Evolutionary conservation across 306 rosid species (phyloP), one percentile per base, ranked within the genome.

Genomic region (Sindora glabra): DNA sequence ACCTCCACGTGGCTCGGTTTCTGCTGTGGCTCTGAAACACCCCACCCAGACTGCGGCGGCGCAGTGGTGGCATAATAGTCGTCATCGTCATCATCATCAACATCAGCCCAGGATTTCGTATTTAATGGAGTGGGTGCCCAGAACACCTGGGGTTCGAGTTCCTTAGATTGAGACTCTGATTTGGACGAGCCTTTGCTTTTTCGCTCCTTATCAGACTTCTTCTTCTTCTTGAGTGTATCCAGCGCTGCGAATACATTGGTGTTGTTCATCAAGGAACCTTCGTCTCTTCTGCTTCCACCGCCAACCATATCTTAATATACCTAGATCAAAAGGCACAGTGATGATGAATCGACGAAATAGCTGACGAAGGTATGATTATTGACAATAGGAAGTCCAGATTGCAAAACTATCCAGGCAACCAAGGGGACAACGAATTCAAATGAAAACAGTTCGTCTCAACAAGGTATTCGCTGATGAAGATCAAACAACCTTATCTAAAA

Each of bases 101-200:
- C 89, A 64, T 86, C 95, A 2, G 90, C 95, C 95, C 95, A 86
- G 0, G 87, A 80, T 64, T 76, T 75, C 2, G 44, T 68, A 0
- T 69, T 76, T 19, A 86, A 74, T 9, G 86, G 86, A 2, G 95
- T 79, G 12, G 95, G 95, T 2, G 95, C 85, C 95, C 95, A 86
- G 53, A 75, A 80, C 0, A 81, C 47, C 16, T n/a, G n/a, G n/a
- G n/a, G n/a, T n/a, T n/a, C n/a, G n/a, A n/a, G n/a, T n/a, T 75
- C 77, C 59, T 72, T 76, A 15, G 58, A 56, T 53, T 75, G 64
- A 14, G 67, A 21, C 24, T 37, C 71, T 2, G 63, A 1, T 24
- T 10, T 34, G 23, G 40, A 10, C 15, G 63, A 3, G 19, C 14
- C 48, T 17, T 30, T 34, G 64, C 54, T 48, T 46, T 69, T 33